phyloP scores from a whole-genome alignment of 176 grass and related monocot genomes.

The Aegilops umbellulata region DNA sequence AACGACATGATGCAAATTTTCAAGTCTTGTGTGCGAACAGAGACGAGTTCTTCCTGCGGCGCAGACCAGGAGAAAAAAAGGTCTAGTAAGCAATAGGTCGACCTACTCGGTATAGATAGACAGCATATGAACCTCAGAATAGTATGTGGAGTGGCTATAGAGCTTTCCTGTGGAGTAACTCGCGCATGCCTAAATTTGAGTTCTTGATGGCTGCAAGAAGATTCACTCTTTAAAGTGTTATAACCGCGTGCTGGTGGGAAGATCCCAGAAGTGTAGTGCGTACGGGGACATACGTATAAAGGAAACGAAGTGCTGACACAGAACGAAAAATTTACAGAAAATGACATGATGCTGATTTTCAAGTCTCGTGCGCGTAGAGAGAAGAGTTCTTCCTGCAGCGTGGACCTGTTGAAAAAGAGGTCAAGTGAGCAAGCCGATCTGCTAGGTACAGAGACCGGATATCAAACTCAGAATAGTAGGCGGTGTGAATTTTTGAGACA shows the following conservation, averaged over 20 bases:
- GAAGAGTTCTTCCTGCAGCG: background rate
- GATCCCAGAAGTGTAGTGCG: too few species aligned
- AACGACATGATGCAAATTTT: background rate
- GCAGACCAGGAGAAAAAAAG: background rate
- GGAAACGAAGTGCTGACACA: background rate
- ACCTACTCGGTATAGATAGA: background rate
- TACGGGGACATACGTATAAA: too few species aligned
- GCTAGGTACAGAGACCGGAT: background rate
- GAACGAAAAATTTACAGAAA: constrained; percentile 13
- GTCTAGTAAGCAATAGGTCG: background rate
- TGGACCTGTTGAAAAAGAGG: background rate
- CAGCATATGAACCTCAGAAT: background rate
- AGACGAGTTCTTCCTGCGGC: background rate
- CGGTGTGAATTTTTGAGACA: too few species aligned
- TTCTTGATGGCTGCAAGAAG: too few species aligned
- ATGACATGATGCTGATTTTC: background rate
- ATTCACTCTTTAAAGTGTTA: too few species aligned
- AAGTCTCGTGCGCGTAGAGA: background rate
- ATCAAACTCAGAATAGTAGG: background rate
- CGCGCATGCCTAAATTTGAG: too few species aligned
- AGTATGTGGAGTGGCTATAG: background rate
- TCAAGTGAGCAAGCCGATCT: background rate
- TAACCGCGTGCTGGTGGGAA: too few species aligned
- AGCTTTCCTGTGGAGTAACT: too few species aligned
- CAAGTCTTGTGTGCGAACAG: background rate